Conservation (phyloP, 1,284 basidiomycete species). For the Leccinum variabile region DNA sequence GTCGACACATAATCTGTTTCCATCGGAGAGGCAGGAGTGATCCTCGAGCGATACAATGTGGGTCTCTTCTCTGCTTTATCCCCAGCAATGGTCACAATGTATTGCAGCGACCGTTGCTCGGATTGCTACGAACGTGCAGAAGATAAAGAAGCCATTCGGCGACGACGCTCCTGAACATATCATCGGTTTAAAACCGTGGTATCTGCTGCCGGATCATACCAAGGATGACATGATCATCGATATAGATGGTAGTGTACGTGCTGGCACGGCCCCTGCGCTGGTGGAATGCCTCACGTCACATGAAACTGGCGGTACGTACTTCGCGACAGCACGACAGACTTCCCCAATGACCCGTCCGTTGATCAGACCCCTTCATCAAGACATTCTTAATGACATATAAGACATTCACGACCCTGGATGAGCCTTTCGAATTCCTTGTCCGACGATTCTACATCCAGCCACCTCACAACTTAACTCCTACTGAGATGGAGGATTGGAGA, state of each 20-base stretch:
- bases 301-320: constrained; percentile 70
- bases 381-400: constrained; percentile 98
- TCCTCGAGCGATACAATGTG: constrained; percentile 26
- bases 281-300: constrained; percentile 92
- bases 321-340: background rate
- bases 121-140: constrained; percentile 47
- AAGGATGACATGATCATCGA: constrained; percentile 84
- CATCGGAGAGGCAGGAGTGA: constrained; percentile 24
- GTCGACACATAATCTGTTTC: constrained; percentile 28
- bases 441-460: constrained; percentile 45
- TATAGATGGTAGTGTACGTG: constrained; percentile 80
- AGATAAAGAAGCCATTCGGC: constrained; percentile 77
- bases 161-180: constrained; percentile 58
- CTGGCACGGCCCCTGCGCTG: constrained; percentile 83
- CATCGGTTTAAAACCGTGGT: constrained; percentile 76
- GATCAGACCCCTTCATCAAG: constrained; percentile 79
- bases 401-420: constrained; percentile 71
- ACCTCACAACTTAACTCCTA: constrained; percentile 65
- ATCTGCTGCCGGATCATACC: constrained; percentile 78
- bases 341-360: constrained; percentile 4
- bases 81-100: constrained; percentile 10
- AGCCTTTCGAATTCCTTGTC: constrained; percentile 62
- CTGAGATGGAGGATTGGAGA: constrained; percentile 81
- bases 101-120: constrained; percentile 28
- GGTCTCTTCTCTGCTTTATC: constrained; percentile 20